Conservation (phyloP, 202 grass and related monocot species). For the Carex arenaria region DNA sequence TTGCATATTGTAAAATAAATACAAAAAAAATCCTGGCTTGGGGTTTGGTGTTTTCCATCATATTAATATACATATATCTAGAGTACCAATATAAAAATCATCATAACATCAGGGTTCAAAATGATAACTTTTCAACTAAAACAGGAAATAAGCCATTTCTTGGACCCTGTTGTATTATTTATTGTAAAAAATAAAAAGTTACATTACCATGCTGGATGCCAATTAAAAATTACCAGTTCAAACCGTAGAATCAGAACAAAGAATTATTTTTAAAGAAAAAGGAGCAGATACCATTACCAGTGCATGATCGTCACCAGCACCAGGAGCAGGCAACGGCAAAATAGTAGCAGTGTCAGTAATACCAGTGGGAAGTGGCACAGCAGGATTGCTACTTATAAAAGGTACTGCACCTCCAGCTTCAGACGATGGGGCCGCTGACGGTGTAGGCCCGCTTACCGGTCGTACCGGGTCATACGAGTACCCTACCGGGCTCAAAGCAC, state of each 20-base stretch:
- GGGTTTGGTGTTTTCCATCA: background rate
- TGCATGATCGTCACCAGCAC: slow-evolving; percentile 29
- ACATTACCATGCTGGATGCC: background rate
- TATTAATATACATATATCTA: background rate
- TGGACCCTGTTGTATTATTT: background rate
- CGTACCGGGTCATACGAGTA: slow-evolving; percentile 46
- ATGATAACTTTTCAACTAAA: background rate
- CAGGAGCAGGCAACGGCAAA: slow-evolving; percentile 54
- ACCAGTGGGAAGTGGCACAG: slow-evolving; percentile 65
- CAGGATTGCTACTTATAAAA: slow-evolving; percentile 89
- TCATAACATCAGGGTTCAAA: background rate
- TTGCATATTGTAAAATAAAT: too few species aligned
- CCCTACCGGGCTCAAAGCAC: slow-evolving; percentile 10
- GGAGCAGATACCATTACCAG: slow-evolving; percentile 30
- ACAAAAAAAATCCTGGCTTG: background rate
- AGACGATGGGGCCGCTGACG: slow-evolving; percentile 24
- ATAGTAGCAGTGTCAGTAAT: slow-evolving; percentile 69
- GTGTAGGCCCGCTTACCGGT: slow-evolving; percentile 20
- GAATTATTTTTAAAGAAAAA: background rate
- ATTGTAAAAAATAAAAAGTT: background rate
- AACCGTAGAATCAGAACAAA: background rate
- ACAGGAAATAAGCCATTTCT: background rate
- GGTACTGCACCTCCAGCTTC: slow-evolving; percentile 35
- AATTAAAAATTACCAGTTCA: background rate
- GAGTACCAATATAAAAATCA: background rate